A percentile compares a stretch with the other conserved stretches of the same genome.
These are phyloP conservation scores for Carex myosuroides DNA, from an alignment of 176 grass and related monocot genomes.

Conservation along the genomic window DNA sequence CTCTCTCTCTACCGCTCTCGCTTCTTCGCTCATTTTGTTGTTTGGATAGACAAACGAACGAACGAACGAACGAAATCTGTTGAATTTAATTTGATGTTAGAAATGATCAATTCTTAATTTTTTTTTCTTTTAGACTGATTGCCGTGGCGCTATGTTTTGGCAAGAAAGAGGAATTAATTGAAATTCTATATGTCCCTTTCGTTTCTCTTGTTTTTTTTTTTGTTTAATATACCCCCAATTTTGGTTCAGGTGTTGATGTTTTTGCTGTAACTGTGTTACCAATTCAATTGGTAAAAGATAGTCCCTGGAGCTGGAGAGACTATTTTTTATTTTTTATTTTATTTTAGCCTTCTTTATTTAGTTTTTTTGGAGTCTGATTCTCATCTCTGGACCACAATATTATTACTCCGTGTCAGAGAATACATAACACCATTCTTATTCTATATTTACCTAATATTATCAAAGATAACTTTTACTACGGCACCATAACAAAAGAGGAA, in stretches of 20 bases:
- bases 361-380: background rate
- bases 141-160: background rate
- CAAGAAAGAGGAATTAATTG: background rate
- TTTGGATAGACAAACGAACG: background rate
- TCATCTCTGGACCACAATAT: background rate
- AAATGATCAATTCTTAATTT: background rate
- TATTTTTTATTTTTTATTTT: background rate
- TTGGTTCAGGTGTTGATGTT: background rate
- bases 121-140: background rate
- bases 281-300: background rate
- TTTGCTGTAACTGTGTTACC: background rate
- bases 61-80: background rate
- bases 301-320: background rate
- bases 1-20: background rate
- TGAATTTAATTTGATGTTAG: background rate
- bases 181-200: background rate
- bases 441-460: background rate
- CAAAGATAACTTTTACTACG: background rate
- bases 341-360: background rate
- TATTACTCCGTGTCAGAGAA: constrained; percentile 4
- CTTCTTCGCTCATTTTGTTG: background rate
- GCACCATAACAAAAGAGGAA: background rate
- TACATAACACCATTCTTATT: background rate
- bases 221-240: background rate
- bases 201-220: background rate